Evolutionary conservation across 2,329 filamentous ascomycete genomes (phyloP).

Genomic region (Microcyclospora pomicola): DNA sequence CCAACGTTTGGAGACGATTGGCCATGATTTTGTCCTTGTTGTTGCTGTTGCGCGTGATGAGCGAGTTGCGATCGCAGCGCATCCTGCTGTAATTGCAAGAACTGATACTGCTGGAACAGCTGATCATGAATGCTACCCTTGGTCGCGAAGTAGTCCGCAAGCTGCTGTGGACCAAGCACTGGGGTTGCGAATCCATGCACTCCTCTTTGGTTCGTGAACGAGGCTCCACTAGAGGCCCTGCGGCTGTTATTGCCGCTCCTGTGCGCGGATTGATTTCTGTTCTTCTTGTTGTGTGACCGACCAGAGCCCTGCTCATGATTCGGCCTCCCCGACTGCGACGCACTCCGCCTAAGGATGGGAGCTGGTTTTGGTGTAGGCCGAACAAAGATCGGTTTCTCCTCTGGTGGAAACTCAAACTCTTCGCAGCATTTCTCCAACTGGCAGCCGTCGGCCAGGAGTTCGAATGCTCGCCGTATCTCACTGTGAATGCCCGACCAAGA

Average conservation of each 20-base stretch:
- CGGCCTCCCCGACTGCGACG: constrained; percentile 34
- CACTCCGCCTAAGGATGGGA: constrained; percentile 37
- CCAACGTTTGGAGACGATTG: constrained; percentile 19
- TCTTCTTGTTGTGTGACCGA: constrained; percentile 22
- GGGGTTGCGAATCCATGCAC: constrained; percentile 22
- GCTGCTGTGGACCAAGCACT: constrained; percentile 6
- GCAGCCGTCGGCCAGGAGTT: constrained; percentile 56
- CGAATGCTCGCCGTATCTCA: constrained; percentile 80
- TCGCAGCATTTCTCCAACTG: constrained; percentile 77
- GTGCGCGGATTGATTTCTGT: constrained; percentile 35
- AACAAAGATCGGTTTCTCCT: constrained; percentile 49
- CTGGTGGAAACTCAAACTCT: constrained; percentile 74
- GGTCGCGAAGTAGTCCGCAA: constrained; percentile 29
- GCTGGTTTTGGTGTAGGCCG: constrained; percentile 43
- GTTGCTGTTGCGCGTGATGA: constrained; percentile 28
- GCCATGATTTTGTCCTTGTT: constrained; percentile 20
- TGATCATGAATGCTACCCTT: constrained; percentile 35
- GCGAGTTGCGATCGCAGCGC: constrained; percentile 28
- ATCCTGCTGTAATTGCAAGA: constrained; percentile 24
- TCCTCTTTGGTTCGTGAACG: constrained; percentile 28
- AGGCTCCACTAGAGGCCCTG: constrained; percentile 44
- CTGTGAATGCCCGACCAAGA: constrained; percentile 84
- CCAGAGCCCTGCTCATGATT: constrained; percentile 29
- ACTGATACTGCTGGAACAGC: constrained; percentile 33
- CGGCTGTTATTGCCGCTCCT: constrained; percentile 32